Evolutionary conservation across 2,329 filamentous ascomycete genomes (phyloP).

Genomic region (Fusarium succisae): DNA sequence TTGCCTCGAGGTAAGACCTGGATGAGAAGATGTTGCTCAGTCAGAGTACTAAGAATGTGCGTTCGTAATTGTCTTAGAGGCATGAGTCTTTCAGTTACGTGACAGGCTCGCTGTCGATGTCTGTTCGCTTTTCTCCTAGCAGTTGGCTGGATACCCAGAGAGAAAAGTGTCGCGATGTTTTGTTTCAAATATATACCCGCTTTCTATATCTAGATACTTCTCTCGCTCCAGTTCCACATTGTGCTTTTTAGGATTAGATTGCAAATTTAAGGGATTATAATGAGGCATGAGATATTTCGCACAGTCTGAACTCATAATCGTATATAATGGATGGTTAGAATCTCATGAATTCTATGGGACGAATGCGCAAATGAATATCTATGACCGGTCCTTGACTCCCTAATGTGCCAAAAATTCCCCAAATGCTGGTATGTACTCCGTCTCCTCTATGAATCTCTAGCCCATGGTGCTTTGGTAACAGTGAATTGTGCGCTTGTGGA

Average conservation of each 20-base stretch:
- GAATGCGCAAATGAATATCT: conserved; percentile 31
- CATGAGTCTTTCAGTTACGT: conserved; percentile 1
- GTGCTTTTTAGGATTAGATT: neutral
- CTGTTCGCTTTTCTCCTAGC: conserved; percentile 39
- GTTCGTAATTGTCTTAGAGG: neutral
- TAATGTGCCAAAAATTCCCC: neutral
- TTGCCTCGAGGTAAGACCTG: neutral
- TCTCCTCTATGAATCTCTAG: conserved; percentile 43
- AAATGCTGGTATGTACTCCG: neutral
- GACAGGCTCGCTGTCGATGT: conserved; percentile 1
- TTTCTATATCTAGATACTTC: neutral
- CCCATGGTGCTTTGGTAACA: conserved; percentile 59
- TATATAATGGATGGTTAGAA: neutral
- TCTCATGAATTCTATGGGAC: neutral
- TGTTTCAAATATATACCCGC: conserved; percentile 47
- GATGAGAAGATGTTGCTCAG: conserved; percentile 4
- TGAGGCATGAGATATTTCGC: neutral
- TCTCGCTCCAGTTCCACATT: neutral
- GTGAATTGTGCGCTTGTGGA: conserved; percentile 52
- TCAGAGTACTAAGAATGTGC: neutral
- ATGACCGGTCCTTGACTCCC: conserved; percentile 2
- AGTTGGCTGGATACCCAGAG: conserved; percentile 47
- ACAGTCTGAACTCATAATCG: neutral
- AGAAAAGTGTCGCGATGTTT: conserved; percentile 42
- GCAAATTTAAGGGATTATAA: neutral